phyloP scores from a whole-genome alignment of 176 grass and related monocot genomes.

The Ensete glaucum region DNA sequence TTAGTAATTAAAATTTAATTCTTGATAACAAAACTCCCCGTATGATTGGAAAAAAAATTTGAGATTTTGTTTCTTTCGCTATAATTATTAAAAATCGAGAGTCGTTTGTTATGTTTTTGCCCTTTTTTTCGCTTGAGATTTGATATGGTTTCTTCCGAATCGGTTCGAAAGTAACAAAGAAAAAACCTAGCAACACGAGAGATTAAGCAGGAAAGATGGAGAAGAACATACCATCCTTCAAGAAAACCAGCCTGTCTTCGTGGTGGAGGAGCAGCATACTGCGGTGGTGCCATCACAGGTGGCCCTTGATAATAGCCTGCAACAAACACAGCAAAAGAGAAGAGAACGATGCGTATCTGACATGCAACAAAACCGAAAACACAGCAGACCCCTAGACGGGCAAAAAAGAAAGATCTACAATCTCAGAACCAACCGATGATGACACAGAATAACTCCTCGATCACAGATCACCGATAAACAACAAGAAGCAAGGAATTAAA shows the following conservation, averaged over 20 bases:
- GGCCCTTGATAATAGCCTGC: constrained; percentile 78
- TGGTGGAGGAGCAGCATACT: constrained; percentile 49
- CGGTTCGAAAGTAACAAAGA: neutral
- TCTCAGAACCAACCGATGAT: too few species aligned
- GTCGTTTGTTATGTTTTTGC: too few species aligned
- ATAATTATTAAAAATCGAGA: too few species aligned
- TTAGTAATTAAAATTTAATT: too few species aligned
- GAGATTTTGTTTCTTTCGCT: too few species aligned
- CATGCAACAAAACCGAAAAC: neutral
- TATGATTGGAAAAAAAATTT: too few species aligned
- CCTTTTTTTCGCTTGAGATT: too few species aligned
- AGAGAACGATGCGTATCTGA: neutral
- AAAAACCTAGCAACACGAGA: neutral
- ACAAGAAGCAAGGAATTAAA: neutral
- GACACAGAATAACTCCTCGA: too few species aligned
- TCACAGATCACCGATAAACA: too few species aligned
- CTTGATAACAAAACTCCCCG: too few species aligned
- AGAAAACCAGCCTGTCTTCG: constrained; percentile 36
- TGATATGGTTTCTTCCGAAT: neutral
- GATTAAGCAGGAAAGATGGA: neutral
- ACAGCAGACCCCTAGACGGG: neutral
- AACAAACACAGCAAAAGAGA: neutral
- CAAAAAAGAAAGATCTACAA: neutral
- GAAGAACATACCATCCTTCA: constrained; percentile 46
- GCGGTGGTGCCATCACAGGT: constrained; percentile 84